A percentile compares a stretch with the other conserved stretches of the same genome.
These are phyloP conservation scores for Daldinia bambusicola DNA, from an alignment of 495 filamentous ascomycete species.

Conservation along the genomic window DNA sequence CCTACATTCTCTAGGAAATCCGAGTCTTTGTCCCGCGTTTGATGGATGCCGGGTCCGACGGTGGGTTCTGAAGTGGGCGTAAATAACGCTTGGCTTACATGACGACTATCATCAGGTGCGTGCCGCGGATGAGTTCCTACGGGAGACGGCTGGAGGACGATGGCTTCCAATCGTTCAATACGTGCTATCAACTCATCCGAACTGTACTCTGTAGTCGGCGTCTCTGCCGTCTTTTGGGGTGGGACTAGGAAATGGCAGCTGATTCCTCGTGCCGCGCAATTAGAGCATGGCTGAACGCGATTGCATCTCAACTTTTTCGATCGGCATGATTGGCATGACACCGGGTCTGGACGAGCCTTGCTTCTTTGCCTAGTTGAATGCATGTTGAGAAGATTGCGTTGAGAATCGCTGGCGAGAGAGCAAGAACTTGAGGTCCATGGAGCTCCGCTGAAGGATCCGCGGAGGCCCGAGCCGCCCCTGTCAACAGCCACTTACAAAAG, in stretches of 20 bases:
- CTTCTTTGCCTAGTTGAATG: conserved; percentile 8
- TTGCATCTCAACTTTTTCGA: conserved; percentile 60
- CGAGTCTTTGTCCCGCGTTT: conserved; percentile 32
- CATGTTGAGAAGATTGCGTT: neutral
- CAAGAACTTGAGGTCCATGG: neutral
- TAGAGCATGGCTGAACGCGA: conserved; percentile 57
- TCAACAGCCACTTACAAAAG: neutral
- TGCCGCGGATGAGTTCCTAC: neutral
- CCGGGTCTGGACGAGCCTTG: conserved; percentile 57
- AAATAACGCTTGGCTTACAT: neutral
- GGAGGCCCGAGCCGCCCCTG: neutral
- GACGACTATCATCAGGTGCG: neutral
- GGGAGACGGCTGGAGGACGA: neutral
- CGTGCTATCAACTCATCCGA: neutral
- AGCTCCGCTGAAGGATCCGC: conserved; percentile 2
- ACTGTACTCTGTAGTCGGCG: neutral
- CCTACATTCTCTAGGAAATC: conserved; percentile 6
- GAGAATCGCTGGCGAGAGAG: neutral
- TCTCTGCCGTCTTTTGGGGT: conserved; percentile 26
- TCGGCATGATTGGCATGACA: conserved; percentile 60
- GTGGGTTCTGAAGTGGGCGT: neutral
- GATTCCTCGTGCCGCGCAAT: conserved; percentile 54
- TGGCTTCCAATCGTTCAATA: neutral
- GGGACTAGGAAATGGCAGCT: conserved; percentile 51
- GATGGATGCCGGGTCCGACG: conserved; percentile 23